Conservation (phyloP, 306 rosid species). For the Mimosa bimucronata region DNA sequence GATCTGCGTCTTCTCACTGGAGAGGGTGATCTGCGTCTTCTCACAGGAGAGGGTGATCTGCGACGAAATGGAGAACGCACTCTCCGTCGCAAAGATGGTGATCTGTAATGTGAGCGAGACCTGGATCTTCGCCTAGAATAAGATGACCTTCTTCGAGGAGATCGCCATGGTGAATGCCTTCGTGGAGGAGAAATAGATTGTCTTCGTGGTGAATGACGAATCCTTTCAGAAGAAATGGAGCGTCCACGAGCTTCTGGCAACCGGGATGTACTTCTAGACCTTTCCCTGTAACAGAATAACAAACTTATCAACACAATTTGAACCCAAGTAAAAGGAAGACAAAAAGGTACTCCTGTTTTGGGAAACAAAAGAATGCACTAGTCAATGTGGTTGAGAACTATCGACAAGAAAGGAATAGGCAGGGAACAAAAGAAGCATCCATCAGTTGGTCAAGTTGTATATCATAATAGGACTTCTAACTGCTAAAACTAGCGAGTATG, state of each 20-base stretch:
- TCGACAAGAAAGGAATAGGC: not conserved
- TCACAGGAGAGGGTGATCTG: conserved; percentile 44
- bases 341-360: not conserved
- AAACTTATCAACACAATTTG: conserved; percentile 18
- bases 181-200: conserved; percentile 54
- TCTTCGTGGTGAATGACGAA: conserved; percentile 50
- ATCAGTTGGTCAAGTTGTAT: conserved; percentile 10
- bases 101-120: conserved; percentile 54
- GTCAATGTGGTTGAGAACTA: not conserved
- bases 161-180: conserved; percentile 56
- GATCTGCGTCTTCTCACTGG: conserved; percentile 47
- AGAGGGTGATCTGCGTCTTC: conserved; percentile 65
- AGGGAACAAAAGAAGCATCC: conserved; percentile 21
- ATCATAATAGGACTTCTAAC: conserved; percentile 11
- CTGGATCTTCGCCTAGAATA: conserved; percentile 54
- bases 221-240: conserved; percentile 61
- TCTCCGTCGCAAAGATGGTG: conserved; percentile 52
- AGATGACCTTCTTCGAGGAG: conserved; percentile 49
- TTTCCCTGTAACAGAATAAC: conserved; percentile 48
- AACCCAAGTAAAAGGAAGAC: conserved; percentile 22
- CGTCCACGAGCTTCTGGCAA: conserved; percentile 59
- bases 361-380: conserved; percentile 2
- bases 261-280: conserved; percentile 65
- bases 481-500: not conserved
- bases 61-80: conserved; percentile 60